Conservation (phyloP, 208 protist species). For the Naegleria lovaniensis region DNA sequence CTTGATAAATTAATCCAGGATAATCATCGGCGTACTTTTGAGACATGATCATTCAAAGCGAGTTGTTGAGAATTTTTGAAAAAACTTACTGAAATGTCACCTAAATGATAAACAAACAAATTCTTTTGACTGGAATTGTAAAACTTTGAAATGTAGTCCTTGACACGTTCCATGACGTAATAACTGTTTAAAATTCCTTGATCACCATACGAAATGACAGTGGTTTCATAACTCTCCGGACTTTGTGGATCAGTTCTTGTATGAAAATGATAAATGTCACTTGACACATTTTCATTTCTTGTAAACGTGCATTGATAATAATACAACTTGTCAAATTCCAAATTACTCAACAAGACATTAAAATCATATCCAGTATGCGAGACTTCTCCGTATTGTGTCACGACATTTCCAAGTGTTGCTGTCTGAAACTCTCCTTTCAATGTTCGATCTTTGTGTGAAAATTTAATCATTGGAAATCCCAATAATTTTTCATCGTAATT, state of each 20-base stretch:
- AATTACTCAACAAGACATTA: neutral
- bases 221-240: neutral
- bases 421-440: neutral
- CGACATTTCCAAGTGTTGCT: neutral
- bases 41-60: no score
- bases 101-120: neutral
- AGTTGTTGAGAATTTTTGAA: no score
- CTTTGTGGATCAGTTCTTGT: neutral
- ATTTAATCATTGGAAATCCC: neutral
- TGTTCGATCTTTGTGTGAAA: neutral
- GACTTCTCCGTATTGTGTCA: neutral
- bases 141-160: neutral
- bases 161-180: neutral
- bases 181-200: neutral
- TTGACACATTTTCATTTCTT: neutral
- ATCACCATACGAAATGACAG: neutral
- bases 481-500: neutral
- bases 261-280: neutral
- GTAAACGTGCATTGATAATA: neutral
- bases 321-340: neutral
- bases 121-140: neutral
- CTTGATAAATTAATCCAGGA: neutral
- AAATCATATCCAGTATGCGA: neutral
- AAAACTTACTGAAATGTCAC: neutral
- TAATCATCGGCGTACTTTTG: neutral